Conservation (phyloP, 208 protist genomes). For the Trichomonas vaginalis region DNA sequence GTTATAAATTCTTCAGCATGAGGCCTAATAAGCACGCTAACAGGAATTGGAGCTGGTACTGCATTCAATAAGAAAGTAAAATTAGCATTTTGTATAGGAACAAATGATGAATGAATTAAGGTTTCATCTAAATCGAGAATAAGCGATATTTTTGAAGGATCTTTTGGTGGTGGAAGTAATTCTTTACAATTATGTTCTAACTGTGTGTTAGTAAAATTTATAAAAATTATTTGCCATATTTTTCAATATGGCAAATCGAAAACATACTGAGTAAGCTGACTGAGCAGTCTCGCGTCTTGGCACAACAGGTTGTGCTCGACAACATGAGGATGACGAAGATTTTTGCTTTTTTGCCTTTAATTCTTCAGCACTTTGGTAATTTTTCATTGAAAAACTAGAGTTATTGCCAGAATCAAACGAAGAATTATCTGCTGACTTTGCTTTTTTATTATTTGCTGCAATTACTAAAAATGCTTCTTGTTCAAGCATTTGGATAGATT, state of each 20-base stretch:
- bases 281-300: background rate
- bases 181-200: background rate
- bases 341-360: background rate
- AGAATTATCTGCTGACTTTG: background rate
- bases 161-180: background rate
- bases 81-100: background rate
- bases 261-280: background rate
- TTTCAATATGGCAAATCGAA: background rate
- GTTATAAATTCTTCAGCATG: background rate
- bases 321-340: background rate
- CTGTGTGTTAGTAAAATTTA: background rate
- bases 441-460: background rate
- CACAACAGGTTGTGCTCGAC: background rate
- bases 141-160: background rate
- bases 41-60: background rate
- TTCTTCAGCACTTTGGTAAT: background rate
- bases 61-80: background rate
- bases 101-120: background rate
- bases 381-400: background rate
- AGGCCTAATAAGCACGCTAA: background rate
- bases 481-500: background rate
- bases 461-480: background rate
- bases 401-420: background rate
- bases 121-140: slow-evolving; percentile 17
- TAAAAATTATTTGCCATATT: too few species aligned